Evolutionary conservation across 202 grass and related monocot species (phyloP).

Genomic region (Carex arenaria): DNA sequence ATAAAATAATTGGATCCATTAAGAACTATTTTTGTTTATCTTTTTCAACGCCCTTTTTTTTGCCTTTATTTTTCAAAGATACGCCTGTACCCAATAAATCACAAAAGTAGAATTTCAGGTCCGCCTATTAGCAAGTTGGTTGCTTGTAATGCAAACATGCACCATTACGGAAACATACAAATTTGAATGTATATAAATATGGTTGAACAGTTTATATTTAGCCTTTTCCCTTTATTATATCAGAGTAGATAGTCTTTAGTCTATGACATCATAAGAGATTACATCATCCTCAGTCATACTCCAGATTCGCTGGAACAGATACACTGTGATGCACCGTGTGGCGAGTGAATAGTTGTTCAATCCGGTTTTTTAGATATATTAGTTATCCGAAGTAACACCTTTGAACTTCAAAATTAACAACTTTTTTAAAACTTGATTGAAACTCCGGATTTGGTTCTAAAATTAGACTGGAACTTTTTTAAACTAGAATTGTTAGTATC

Average conservation of each 20-base stretch:
- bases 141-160: neutral
- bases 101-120: neutral
- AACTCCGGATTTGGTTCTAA: too few relatives aligned
- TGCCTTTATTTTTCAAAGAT: too few relatives aligned
- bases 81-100: too few relatives aligned
- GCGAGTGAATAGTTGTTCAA: neutral
- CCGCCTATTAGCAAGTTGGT: neutral
- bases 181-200: neutral
- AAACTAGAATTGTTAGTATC: too few relatives aligned
- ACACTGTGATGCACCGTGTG: neutral
- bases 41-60: too few relatives aligned
- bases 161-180: neutral
- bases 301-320: neutral
- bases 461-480: too few relatives aligned
- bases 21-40: neutral
- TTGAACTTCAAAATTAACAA: too few relatives aligned
- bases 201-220: neutral
- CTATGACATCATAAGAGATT: neutral
- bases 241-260: neutral
- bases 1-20: neutral
- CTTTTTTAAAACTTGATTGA: too few relatives aligned
- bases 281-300: neutral
- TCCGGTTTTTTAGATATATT: too few relatives aligned
- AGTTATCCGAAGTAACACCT: too few relatives aligned
- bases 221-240: neutral